Evolutionary conservation across 306 rosid species (phyloP).

Genomic region (Vicia faba): DNA sequence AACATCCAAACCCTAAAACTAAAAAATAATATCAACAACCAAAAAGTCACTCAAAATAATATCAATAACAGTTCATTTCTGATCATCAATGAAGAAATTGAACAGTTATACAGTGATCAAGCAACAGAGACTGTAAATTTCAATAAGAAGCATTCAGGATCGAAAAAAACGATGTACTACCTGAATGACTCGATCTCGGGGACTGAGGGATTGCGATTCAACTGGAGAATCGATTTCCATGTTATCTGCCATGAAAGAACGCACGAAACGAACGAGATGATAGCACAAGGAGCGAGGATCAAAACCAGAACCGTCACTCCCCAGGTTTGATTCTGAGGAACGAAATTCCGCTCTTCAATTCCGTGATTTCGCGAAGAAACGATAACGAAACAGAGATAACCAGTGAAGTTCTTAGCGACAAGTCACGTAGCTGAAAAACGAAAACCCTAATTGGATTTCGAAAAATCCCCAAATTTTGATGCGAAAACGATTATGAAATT

Average conservation of each 20-base stretch:
- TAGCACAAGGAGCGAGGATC: constrained; percentile 57
- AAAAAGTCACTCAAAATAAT: background rate
- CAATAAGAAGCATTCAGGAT: background rate
- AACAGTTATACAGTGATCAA: constrained; percentile 27
- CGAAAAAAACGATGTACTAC: constrained; percentile 37
- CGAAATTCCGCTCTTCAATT: constrained; percentile 1
- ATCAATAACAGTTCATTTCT: background rate
- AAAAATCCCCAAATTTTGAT: constrained; percentile 28
- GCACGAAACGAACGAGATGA: constrained; percentile 57
- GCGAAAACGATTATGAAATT: background rate
- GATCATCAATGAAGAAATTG: background rate
- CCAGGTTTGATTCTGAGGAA: constrained; percentile 55
- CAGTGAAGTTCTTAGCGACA: background rate
- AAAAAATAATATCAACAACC: background rate
- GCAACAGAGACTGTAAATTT: constrained; percentile 12
- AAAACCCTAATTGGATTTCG: constrained; percentile 40
- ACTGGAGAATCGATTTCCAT: constrained; percentile 73
- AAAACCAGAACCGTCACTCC: constrained; percentile 54
- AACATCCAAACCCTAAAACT: constrained; percentile 17
- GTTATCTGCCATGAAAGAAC: constrained; percentile 52
- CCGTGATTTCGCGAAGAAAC: constrained; percentile 4
- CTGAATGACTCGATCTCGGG: constrained; percentile 77
- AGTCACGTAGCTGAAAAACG: background rate
- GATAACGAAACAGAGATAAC: background rate
- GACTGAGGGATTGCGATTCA: constrained; percentile 44